These are phyloP conservation scores for Teratosphaeria viscida DNA, from an alignment of 2,329 filamentous ascomycete genomes.

Conservation along the genomic window DNA sequence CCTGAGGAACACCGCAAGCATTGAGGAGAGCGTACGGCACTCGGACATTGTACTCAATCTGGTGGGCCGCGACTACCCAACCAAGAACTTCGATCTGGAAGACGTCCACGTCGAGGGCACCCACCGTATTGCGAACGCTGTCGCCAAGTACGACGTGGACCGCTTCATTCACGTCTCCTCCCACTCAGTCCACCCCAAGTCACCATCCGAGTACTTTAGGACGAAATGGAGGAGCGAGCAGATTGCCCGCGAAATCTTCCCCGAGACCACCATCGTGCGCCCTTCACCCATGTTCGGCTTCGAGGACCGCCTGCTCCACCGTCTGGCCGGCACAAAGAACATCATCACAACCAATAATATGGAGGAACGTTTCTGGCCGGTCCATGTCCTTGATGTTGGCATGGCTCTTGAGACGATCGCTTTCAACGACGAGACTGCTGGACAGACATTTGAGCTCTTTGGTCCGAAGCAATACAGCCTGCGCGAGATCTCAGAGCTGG, in stretches of 20 bases:
- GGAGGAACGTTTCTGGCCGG: constrained; percentile 81
- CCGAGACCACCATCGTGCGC: constrained; percentile 92
- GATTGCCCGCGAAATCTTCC: constrained; percentile 78
- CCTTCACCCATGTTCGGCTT: constrained; percentile 91
- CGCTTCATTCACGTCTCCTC: constrained; percentile 95
- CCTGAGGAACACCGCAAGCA: constrained; percentile 83
- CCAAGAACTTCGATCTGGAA: constrained; percentile 92
- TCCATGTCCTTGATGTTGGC: constrained; percentile 87
- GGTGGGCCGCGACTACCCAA: constrained; percentile 86
- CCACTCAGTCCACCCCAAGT: constrained; percentile 74
- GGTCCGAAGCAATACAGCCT: constrained; percentile 89
- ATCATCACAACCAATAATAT: constrained; percentile 86
- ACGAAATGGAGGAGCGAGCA: constrained; percentile 82
- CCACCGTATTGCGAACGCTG: constrained; percentile 84
- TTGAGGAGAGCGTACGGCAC: constrained; percentile 92
- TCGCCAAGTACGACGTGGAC: constrained; percentile 96
- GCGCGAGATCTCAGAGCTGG: constrained; percentile 72
- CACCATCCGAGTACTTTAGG: constrained; percentile 76
- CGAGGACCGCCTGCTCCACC: constrained; percentile 84
- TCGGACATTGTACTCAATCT: constrained; percentile 98
- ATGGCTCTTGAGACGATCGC: constrained; percentile 81
- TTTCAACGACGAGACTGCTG: constrained; percentile 79
- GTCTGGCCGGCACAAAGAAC: constrained; percentile 69
- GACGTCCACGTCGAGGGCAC: constrained; percentile 91
- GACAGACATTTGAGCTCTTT: constrained; percentile 88